These are phyloP conservation scores for Clarireedia sp. DNA, from an alignment of 2,329 filamentous ascomycete species.

Conservation along the genomic window DNA sequence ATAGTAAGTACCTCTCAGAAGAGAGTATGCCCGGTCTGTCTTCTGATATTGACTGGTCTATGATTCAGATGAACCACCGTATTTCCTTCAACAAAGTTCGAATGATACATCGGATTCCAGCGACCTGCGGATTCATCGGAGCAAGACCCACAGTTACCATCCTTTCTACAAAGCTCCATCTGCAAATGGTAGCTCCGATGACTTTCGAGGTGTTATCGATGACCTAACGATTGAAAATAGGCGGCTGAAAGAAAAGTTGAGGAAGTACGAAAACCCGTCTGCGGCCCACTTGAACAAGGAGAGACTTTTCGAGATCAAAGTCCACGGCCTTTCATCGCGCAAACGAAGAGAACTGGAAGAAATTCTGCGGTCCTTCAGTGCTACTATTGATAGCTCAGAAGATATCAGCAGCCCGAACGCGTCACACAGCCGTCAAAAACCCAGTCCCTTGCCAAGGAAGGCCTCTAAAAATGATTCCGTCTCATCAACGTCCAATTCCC, in stretches of 20 bases:
- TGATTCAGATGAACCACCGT: slow-evolving; percentile 23
- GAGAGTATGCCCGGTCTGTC: background rate
- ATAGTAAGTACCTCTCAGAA: slow-evolving; percentile 16
- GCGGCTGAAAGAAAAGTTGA: slow-evolving; percentile 64
- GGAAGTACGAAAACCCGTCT: slow-evolving; percentile 60
- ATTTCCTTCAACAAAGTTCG: slow-evolving; percentile 19
- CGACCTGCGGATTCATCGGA: background rate
- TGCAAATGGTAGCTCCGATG: slow-evolving; percentile 44
- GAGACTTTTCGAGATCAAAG: slow-evolving; percentile 74
- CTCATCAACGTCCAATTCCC: slow-evolving; percentile 29
- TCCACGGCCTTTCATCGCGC: slow-evolving; percentile 62
- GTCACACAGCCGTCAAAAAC: background rate
- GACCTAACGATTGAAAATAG: slow-evolving; percentile 81
- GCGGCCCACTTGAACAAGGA: slow-evolving; percentile 62
- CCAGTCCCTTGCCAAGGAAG: background rate
- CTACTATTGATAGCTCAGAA: slow-evolving; percentile 47
- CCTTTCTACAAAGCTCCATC: background rate
- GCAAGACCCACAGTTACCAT: background rate
- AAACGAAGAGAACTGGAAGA: slow-evolving; percentile 74
- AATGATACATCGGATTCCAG: slow-evolving; percentile 7
- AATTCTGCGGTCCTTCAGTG: slow-evolving; percentile 62
- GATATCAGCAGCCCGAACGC: background rate
- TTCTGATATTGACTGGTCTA: background rate
- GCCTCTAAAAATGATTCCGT: slow-evolving; percentile 30
- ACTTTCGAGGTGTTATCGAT: slow-evolving; percentile 77